Evolutionary conservation across 352 stramenopile species (phyloP), one percentile per base, ranked within the genome.

Genomic region (Globisporangium nagaii): DNA sequence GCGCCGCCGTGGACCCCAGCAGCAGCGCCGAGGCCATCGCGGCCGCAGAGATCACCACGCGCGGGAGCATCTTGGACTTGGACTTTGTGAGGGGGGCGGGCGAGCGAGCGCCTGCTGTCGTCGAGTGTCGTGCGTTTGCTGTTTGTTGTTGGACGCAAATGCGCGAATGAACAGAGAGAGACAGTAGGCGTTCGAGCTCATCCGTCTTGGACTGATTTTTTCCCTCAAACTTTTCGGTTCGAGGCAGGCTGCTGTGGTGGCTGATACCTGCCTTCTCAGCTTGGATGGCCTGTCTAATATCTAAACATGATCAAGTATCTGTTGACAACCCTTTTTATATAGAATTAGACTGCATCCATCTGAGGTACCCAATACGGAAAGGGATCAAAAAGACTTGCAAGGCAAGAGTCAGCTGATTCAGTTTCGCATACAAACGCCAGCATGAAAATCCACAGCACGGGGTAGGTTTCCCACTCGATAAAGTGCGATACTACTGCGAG

Each of bases 11-110:
- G 47, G 65, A 53, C 11, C 58, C 53, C 15, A 55, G 56, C 36
- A 79, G 58, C 52, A 80, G 40, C 42, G 74, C 67, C 20, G 65
- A 36, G 9, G 66, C 59, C 4, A 62, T 51, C 3, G 66, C 64
- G 30, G 56, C 44, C 19, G 59, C 66, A 28, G 73, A 46, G 7
- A 65, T 54, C 31, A 75, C 11, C 46, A 67, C 56, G 54, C 61
- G 64, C 27, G 59, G 39, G 47, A 80, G 59, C 41, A 59, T 65
- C 42, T 35, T 53, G 44, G 34, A 53, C 7, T 13, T 39, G 44
- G 2, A 13, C 13, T 10, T 25, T 6, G 40, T 34, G 42, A 48
- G 25, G 6, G 28, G 24, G n/a, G n/a, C n/a, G n/a, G n/a, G n/a
- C n/a, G n/a, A n/a, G n/a, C n/a, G n/a, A n/a, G n/a, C n/a, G n/a